Evolutionary conservation across 2,329 filamentous ascomycete species (phyloP), one percentile per base, ranked within the genome.

Genomic region (Diaporthe nobilis): DNA sequence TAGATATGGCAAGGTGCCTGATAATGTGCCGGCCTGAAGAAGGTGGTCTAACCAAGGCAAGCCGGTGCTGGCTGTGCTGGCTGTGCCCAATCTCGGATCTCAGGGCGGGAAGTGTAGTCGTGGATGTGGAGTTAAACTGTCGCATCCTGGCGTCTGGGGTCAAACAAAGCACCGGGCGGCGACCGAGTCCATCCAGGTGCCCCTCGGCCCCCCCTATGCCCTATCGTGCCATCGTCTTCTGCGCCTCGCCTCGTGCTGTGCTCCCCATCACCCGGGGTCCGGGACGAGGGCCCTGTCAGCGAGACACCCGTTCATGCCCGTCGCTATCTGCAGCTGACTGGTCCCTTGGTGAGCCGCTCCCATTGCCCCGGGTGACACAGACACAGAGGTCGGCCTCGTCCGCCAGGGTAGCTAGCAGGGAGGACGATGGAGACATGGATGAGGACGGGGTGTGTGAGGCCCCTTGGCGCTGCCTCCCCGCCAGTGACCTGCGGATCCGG

Each of bases 401-500:
- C 63, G 39, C 20, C 31, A 53, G 39, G n/a, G 72, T 44, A n/a
- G 55, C 55, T 37, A 25, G 34, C 57, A 60, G 31, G 31, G 39
- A 31, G 28, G 28, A 37, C 28, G 10, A 67, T 51, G 63, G 63
- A 28, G 65, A 65, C 65, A 68, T 68, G 65, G 65, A 39, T 25
- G 65, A 68, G 47, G 60, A 28, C 37, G 9, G 65, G 65, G 47
- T 53, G 65, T 53, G 39, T 42, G 73, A 53, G 63, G 55, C 53
- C 63, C 63, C 72, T 74, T 68, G 61, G 61, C 72, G 49, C 20
- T 25, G 20, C 34, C 31, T 15, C 17, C 55, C 63, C 44, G 37
- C 34, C 51, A 37, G 20, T 15, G 15, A 28, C 13, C 31, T 55
- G 75, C 75, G 75, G 75, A 76, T 74, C 75, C 75, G 75, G 65